Percentiles rank a stretch among this genome's conserved stretches.
Evolutionary conservation across 73 alveolate genomes (phyloP).

Genomic region (Diophrys sp.): DNA sequence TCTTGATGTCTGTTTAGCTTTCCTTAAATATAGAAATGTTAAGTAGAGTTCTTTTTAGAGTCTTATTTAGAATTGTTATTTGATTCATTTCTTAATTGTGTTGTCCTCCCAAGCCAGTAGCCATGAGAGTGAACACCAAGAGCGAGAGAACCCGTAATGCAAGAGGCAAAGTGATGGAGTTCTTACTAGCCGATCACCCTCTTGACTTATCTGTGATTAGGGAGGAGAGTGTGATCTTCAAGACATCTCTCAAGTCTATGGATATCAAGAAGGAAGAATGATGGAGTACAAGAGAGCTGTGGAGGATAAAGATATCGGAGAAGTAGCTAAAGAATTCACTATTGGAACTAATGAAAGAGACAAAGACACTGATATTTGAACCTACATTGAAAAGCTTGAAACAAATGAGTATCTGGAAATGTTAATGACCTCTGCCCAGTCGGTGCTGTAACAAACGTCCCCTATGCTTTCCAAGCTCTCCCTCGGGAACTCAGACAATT

Average conservation of each 20-base stretch:
- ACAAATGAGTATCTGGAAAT: constrained; percentile 86
- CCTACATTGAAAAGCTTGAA: constrained; percentile 80
- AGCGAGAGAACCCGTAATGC: constrained; percentile 77
- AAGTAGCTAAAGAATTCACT: constrained; percentile 62
- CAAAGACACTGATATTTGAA: constrained; percentile 76
- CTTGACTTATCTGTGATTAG: constrained; percentile 88
- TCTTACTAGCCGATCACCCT: constrained; percentile 87
- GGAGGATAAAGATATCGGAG: constrained; percentile 82
- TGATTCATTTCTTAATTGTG: no score
- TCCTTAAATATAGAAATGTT: no score
- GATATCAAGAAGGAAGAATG: constrained; percentile 72
- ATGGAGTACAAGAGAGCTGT: constrained; percentile 87
- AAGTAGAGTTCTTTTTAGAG: no score
- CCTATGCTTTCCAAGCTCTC: constrained; percentile 83
- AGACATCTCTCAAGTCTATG: constrained; percentile 78
- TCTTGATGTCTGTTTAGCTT: no score
- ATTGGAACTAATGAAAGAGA: constrained; percentile 90
- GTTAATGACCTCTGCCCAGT: constrained; percentile 92
- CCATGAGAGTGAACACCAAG: constrained; percentile 72
- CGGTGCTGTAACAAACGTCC: constrained; percentile 87
- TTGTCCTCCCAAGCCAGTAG: constrained; percentile 83
- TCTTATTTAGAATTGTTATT: no score
- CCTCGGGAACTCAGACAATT: constrained; percentile 89
- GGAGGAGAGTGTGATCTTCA: constrained; percentile 93
- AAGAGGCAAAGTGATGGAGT: constrained; percentile 90